A percentile compares a stretch with the other conserved stretches of the same genome.
Evolutionary conservation across 352 stramenopile species (phyloP).

Genomic region (Globisporangium paddicum): DNA sequence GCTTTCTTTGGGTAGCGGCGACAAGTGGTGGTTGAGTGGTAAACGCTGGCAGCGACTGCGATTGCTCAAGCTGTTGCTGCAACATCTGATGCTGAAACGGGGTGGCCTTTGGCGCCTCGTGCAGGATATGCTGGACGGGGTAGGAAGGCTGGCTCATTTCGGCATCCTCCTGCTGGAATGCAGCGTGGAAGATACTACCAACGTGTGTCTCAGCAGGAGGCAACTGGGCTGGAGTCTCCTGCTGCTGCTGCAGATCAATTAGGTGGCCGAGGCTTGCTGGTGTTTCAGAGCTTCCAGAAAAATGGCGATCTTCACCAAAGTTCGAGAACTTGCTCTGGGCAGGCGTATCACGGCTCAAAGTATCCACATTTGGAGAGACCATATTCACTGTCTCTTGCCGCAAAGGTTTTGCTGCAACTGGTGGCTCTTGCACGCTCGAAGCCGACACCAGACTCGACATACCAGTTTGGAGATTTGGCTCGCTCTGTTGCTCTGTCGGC

Average conservation of each 20-base stretch:
- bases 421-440: conserved; percentile 1
- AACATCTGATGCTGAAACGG: conserved; percentile 6
- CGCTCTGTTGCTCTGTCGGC: neutral
- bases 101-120: neutral
- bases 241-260: conserved; percentile 5
- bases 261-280: neutral
- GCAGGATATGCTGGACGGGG: conserved; percentile 1
- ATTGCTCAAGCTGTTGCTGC: conserved; percentile 6
- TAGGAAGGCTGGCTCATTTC: conserved; percentile 5
- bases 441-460: neutral
- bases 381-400: neutral
- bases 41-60: conserved; percentile 4
- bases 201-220: neutral
- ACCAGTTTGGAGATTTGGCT: neutral
- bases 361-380: neutral
- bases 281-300: conserved; percentile 3
- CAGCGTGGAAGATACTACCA: conserved; percentile 6
- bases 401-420: neutral
- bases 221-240: conserved; percentile 4
- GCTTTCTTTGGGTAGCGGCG: neutral
- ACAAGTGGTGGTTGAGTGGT: neutral
- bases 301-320: conserved; percentile 9
- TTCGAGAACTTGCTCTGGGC: conserved; percentile 9
- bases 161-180: conserved; percentile 1
- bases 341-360: conserved; percentile 2